A percentile compares a stretch with the other conserved stretches of the same genome.
Evolutionary conservation across 768 basidiomycete species (phyloP).

Genomic region (Tylopilus felleus): DNA sequence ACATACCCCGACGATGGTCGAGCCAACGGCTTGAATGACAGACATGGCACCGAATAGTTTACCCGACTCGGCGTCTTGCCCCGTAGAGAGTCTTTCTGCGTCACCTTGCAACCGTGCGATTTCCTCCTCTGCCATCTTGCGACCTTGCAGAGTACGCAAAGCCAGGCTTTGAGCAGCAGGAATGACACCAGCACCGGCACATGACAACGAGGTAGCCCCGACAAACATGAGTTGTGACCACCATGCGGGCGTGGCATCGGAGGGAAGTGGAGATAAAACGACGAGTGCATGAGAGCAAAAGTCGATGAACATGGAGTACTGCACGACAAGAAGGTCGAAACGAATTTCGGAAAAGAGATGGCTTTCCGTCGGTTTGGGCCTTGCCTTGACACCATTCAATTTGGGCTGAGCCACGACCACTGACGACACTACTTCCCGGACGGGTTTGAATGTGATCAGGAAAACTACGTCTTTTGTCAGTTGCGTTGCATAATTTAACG

Average conservation of each 20-base stretch:
- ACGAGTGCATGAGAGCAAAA: constrained; percentile 62
- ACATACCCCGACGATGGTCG: constrained; percentile 53
- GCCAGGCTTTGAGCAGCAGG: constrained; percentile 74
- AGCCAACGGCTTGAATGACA: constrained; percentile 61
- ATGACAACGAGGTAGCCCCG: constrained; percentile 57
- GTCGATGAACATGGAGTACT: constrained; percentile 64
- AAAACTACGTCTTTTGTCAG: constrained; percentile 44
- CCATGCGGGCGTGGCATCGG: constrained; percentile 20
- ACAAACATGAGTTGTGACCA: constrained; percentile 48
- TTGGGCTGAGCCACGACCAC: constrained; percentile 2
- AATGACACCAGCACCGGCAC: constrained; percentile 64
- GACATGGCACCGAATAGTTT: constrained; percentile 71
- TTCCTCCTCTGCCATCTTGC: constrained; percentile 34
- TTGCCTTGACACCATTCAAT: constrained; percentile 28
- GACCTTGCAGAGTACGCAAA: constrained; percentile 52
- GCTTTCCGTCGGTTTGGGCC: constrained; percentile 43
- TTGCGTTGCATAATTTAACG: constrained; percentile 31
- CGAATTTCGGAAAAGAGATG: constrained; percentile 57
- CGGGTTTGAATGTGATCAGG: constrained; percentile 57
- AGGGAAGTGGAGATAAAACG: constrained; percentile 48
- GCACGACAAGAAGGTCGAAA: constrained; percentile 68
- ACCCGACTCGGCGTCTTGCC: constrained; percentile 38
- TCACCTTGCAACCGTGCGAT: constrained; percentile 22
- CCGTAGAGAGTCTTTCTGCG: not conserved
- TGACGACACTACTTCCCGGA: constrained; percentile 15